Evolutionary conservation across 495 filamentous ascomycete species (phyloP).

Genomic region (Xylaria bambusicola): DNA sequence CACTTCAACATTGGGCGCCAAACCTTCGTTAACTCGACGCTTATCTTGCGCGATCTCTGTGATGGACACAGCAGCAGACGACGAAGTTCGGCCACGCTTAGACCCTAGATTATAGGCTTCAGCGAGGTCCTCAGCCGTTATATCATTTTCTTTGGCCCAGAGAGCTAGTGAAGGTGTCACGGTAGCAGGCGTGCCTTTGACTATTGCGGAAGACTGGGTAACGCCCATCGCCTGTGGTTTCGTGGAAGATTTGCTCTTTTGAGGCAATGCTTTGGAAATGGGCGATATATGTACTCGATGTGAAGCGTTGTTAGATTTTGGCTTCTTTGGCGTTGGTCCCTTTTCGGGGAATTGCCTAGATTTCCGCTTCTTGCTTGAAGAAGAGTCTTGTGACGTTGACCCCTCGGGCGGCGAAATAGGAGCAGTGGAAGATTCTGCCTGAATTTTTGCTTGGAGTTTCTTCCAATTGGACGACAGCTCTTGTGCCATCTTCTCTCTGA

Average conservation of each 20-base stretch:
- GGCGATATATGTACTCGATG: conserved; percentile 7
- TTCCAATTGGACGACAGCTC: conserved; percentile 70
- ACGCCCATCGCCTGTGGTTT: conserved; percentile 35
- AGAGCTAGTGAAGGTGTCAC: conserved; percentile 44
- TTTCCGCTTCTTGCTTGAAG: conserved; percentile 12
- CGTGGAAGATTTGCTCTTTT: conserved; percentile 8
- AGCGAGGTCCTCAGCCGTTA: conserved; percentile 60
- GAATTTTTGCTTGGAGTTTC: conserved; percentile 67
- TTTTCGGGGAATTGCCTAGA: conserved; percentile 33
- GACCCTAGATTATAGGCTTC: conserved; percentile 57
- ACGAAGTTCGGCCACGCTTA: conserved; percentile 21
- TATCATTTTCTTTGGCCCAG: conserved; percentile 59
- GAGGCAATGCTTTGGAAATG: neutral
- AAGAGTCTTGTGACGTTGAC: neutral
- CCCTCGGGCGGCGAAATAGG: conserved; percentile 21
- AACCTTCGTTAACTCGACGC: conserved; percentile 52
- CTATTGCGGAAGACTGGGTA: conserved; percentile 37
- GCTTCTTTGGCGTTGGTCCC: conserved; percentile 14
- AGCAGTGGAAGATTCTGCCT: conserved; percentile 50
- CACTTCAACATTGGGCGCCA: conserved; percentile 51
- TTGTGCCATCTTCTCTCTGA: conserved; percentile 31
- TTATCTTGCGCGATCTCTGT: conserved; percentile 14
- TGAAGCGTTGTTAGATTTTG: conserved; percentile 11
- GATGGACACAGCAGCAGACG: conserved; percentile 3
- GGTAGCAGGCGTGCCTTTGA: conserved; percentile 28